Base-by-base conservation (phyloP, 2,329 filamentous ascomycete species). In the Penicillium brasilianum region DNA sequence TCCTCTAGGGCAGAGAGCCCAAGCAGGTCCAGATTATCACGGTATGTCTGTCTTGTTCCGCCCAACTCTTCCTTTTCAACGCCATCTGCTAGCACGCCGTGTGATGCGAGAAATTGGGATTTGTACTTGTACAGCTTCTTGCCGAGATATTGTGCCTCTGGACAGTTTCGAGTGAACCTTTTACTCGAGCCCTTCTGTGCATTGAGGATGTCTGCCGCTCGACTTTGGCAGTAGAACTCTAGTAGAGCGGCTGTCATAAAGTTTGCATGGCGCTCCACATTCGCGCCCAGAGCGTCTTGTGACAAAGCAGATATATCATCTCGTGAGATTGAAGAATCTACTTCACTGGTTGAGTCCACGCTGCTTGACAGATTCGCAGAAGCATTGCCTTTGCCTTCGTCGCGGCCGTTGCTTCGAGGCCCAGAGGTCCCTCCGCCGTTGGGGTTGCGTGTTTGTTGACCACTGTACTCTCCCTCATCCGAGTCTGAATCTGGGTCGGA, bases 201-300 rank as follows among this genome's bases (percentile, higher is more conserved):
- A 68, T 81, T 82, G 39, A 82, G 71, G 51, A 80, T 72, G 46
- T 81, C 80, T 22, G 76, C 75, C n/a, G 80, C 80, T 57, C 76
- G 75, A 37, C 68, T 78, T 14, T 77, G 66, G 52, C 78, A 81
- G 61, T 78, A 81, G 58, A 80, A 81, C 58, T 81, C 80, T 4
- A 82, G 70, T 14, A 82, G 66, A 1, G 80, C 77, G 14, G 77
- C 71, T 16, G 79, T 79, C 74, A 82, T 76, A 48, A 80, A 69
- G 37, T 76, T 74, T 37, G 75, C 71, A 66, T 80, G 78, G 4
- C 70, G 73, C 37, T 77, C 74, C 5, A 70, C 65, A 59, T 78
- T 74, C 3, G 73, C 61, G 50, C 73, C 73, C 13, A 72, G 64
- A 6, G 70, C 58, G 14, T 70, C 69, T 22, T 69, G 66, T n/a